These are phyloP conservation scores for Termitomyces bulborhizus DNA, from an alignment of 768 basidiomycete genomes.

Conservation along the genomic window DNA sequence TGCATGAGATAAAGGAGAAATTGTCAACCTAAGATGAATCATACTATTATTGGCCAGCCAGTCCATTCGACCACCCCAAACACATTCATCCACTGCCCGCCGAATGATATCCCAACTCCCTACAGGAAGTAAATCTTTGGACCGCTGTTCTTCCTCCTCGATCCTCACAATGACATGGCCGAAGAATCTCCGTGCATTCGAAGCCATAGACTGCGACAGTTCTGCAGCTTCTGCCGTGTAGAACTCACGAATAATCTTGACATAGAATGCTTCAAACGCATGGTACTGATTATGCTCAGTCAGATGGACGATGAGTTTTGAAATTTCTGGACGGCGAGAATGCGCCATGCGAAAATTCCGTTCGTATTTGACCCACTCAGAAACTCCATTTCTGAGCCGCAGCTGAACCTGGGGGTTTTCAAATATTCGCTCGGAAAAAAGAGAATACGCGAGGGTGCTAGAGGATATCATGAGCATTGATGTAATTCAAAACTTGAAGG, in stretches of 20 bases:
- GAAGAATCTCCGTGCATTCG: slow-evolving; percentile 50
- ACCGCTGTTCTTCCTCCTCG: slow-evolving; percentile 52
- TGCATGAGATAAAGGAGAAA: background rate
- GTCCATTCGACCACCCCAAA: slow-evolving; percentile 37
- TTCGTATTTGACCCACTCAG: slow-evolving; percentile 50
- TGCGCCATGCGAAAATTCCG: slow-evolving; percentile 36
- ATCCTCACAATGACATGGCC: slow-evolving; percentile 37
- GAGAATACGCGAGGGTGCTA: slow-evolving; percentile 51
- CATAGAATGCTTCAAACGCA: slow-evolving; percentile 50
- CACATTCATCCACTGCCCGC: slow-evolving; percentile 45
- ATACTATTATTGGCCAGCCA: slow-evolving; percentile 30
- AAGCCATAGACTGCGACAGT: slow-evolving; percentile 27
- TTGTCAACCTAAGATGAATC: slow-evolving; percentile 1
- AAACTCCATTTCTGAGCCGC: slow-evolving; percentile 38
- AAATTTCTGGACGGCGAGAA: slow-evolving; percentile 34
- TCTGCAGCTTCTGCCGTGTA: slow-evolving; percentile 46
- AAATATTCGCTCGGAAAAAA: slow-evolving; percentile 49
- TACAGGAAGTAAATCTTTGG: slow-evolving; percentile 42
- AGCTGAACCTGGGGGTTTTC: slow-evolving; percentile 35
- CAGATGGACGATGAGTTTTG: slow-evolving; percentile 50
- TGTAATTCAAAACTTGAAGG: background rate
- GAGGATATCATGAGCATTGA: background rate
- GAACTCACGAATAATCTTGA: slow-evolving; percentile 43
- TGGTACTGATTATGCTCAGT: slow-evolving; percentile 52
- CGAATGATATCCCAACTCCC: slow-evolving; percentile 44